phyloP scores from a whole-genome alignment of 306 rosid species.

The Trifolium pratense region DNA sequence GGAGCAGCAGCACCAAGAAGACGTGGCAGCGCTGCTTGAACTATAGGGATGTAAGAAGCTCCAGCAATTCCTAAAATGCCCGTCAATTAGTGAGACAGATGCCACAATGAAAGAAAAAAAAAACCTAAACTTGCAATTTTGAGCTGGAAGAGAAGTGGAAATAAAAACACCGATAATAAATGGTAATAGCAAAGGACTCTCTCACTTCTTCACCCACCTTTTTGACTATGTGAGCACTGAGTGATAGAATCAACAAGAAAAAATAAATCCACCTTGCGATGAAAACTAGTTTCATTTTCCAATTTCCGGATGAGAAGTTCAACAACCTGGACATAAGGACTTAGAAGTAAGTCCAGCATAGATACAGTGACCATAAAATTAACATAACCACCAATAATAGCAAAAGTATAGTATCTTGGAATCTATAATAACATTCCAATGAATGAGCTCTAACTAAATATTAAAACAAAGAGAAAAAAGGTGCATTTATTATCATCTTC shows the following conservation, averaged over 20 bases:
- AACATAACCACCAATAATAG: constrained; percentile 16
- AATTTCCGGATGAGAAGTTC: constrained; percentile 93
- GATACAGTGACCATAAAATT: constrained; percentile 26
- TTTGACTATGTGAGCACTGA: constrained; percentile 91
- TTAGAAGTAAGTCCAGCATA: constrained; percentile 33
- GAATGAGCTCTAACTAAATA: constrained; percentile 20
- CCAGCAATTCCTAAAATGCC: constrained; percentile 83
- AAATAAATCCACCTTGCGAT: constrained; percentile 94
- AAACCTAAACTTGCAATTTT: constrained; percentile 27
- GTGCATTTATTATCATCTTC: constrained; percentile 16
- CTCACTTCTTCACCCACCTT: constrained; percentile 54
- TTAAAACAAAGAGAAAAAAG: constrained; percentile 23
- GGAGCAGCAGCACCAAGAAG: constrained; percentile 99
- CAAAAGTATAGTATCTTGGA: constrained; percentile 4
- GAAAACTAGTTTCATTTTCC: constrained; percentile 87
- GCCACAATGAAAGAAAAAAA: constrained; percentile 27
- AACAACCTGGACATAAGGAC: constrained; percentile 78
- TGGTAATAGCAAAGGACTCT: constrained; percentile 24
- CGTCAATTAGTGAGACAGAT: constrained; percentile 28
- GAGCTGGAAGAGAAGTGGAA: background rate
- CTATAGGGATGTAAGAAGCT: constrained; percentile 90
- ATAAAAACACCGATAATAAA: constrained; percentile 6
- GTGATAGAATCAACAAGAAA: constrained; percentile 99
- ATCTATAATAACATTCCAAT: constrained; percentile 20
- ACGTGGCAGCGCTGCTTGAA: constrained; percentile 98